Evolutionary conservation across 2,329 filamentous ascomycete genomes (phyloP), one percentile per base, ranked within the genome.

Genomic region (Mollisiaceae sp.): DNA sequence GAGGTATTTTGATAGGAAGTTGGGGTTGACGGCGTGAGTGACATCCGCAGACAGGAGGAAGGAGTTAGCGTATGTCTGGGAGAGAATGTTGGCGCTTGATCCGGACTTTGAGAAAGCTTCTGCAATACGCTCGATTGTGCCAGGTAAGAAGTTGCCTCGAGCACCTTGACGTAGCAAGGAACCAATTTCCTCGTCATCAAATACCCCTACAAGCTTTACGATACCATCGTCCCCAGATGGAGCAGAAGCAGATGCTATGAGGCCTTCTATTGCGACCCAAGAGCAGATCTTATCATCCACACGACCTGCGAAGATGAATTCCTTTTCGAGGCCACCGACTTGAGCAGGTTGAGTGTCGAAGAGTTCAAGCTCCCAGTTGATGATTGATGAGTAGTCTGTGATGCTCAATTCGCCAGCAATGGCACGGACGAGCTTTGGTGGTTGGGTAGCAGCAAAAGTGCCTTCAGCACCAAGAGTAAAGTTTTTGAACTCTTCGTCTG

Each of bases 211-310:
- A 63, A 97, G 83, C 79, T 96, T 96, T 78, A 98, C 88, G 62
- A 90, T 86, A n/a, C 89, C 85, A 66, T 90, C 85, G 0, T 85
- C 81, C 38, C 82, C 81, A 5, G 85, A 81, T 27, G 89, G 86
- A 22, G 78, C 70, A 35, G 83, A 80, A 14, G 86, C 81, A 20
- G 89, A 87, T 59, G 90, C 88, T 35, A 97, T 83, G 0, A 99
- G 88, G 3, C 88, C 94, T 78, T 94, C 89, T 60, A 97, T 84
- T 8, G 95, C 94, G 8, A 93, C 88, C 89, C 93, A 98, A 38
- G 92, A 96, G 83, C 95, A 98, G 56, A 99, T 89, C 82, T 97
- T 98, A 81, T 99, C 95, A 77, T 99, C 95, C 71, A 98, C 95
- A 62, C 95, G 91, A 65, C 94, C 94, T 9, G 92, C 94, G 70